Percentiles rank a stretch among this genome's conserved stretches.
These are phyloP conservation scores for Phytophthora kernoviae DNA, from an alignment of 352 stramenopile species.

Conservation along the genomic window DNA sequence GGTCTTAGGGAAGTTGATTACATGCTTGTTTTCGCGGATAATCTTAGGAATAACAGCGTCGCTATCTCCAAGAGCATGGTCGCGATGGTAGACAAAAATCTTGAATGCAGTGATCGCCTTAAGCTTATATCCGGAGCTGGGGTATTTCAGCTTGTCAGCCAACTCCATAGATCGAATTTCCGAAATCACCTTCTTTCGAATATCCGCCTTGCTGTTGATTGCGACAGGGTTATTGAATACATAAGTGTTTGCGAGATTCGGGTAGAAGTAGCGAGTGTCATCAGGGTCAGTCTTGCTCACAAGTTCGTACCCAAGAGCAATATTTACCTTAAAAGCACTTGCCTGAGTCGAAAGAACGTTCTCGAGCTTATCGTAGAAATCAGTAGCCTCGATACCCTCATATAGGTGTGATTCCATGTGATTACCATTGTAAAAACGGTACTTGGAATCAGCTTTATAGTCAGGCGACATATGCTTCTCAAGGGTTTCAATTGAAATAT, in stretches of 20 bases:
- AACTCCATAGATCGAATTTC: too few species aligned
- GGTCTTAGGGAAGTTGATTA: not conserved
- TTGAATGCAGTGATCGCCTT: constrained; percentile 14
- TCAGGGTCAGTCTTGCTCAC: too few species aligned
- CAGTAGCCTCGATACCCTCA: too few species aligned
- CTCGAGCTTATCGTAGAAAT: constrained; percentile 5
- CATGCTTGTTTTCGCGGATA: too few species aligned
- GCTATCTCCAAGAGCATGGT: constrained; percentile 15
- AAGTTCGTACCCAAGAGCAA: not conserved
- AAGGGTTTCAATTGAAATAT: not conserved
- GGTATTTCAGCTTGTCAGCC: not conserved
- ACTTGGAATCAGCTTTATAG: not conserved
- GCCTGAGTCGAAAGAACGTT: constrained; percentile 8
- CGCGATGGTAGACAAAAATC: constrained; percentile 10
- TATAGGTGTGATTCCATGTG: not conserved
- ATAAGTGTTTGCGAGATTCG: too few species aligned
- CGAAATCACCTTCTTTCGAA: too few species aligned
- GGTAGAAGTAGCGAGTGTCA: too few species aligned
- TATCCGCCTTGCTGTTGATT: too few species aligned
- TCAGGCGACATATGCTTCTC: not conserved
- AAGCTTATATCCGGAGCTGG: constrained; percentile 3
- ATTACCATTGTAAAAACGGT: constrained; percentile 2
- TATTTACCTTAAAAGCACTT: constrained; percentile 17
- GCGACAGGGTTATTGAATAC: too few species aligned
- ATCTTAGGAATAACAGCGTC: constrained; percentile 2